Percentiles rank a stretch among this genome's conserved stretches.
phyloP scores from a whole-genome alignment of 192 early-diverging fungal genomes.

The Entrophospora sp. region DNA sequence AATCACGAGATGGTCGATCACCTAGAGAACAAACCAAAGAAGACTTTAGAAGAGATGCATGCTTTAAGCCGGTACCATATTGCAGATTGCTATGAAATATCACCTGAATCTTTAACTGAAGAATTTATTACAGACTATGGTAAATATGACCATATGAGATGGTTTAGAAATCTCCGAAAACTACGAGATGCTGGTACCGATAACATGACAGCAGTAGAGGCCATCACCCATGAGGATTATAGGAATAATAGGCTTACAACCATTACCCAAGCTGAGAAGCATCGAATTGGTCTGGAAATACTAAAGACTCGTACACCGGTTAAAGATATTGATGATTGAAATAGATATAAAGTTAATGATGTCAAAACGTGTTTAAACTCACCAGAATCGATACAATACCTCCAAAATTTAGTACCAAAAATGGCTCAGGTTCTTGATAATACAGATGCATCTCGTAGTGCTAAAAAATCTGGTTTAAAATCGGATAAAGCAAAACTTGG shows the following conservation, averaged over 20 bases:
- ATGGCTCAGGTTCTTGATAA: no score
- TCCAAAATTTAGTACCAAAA: no score
- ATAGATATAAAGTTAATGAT: slow-evolving; percentile 2
- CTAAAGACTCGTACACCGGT: slow-evolving; percentile 8
- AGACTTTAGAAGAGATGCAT: slow-evolving; percentile 5
- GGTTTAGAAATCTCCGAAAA: not conserved
- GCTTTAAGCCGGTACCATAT: not conserved
- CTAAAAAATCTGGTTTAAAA: slow-evolving; percentile 16
- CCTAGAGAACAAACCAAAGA: no score
- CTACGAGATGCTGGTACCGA: slow-evolving; percentile 1
- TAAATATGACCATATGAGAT: no score
- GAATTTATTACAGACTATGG: not conserved
- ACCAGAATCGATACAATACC: not conserved
- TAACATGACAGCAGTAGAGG: not conserved
- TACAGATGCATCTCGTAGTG: slow-evolving; percentile 10
- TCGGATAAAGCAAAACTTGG: not conserved
- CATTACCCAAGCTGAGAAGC: slow-evolving; percentile 6
- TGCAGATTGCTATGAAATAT: not conserved
- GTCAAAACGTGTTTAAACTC: not conserved
- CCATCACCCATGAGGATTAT: not conserved
- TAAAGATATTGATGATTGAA: slow-evolving; percentile 13
- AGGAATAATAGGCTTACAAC: slow-evolving; percentile 1
- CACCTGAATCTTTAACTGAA: not conserved
- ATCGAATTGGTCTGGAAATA: no score
- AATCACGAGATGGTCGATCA: not conserved